phyloP scores from a whole-genome alignment of 768 basidiomycete genomes.

The Tulasnella sp. region DNA sequence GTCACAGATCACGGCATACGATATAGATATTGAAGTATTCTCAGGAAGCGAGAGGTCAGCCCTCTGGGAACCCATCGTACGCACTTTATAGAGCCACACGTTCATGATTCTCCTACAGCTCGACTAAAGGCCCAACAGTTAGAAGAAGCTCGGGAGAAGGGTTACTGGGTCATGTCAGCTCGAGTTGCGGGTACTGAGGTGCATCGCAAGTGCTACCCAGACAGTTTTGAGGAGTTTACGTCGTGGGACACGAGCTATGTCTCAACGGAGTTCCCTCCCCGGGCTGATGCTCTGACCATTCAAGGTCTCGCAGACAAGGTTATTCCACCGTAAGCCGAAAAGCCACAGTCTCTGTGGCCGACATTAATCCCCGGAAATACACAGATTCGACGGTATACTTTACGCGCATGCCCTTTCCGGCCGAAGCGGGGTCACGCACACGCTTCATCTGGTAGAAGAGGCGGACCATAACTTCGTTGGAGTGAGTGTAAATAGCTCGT shows the following conservation, averaged over 20 bases:
- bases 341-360: not conserved
- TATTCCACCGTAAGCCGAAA: conserved; percentile 51
- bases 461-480: conserved; percentile 74
- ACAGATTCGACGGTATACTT: conserved; percentile 26
- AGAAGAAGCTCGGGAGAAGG: conserved; percentile 22
- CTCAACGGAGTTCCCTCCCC: conserved; percentile 54
- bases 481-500: conserved; percentile 28
- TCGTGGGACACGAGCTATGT: conserved; percentile 57
- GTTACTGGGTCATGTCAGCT: conserved; percentile 52
- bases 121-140: not conserved
- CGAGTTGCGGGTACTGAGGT: conserved; percentile 55
- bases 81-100: too few species aligned
- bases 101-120: too few species aligned
- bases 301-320: conserved; percentile 63
- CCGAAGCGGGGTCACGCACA: conserved; percentile 57
- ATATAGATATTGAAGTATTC: too few species aligned
- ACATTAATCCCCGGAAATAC: not conserved
- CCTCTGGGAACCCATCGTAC: too few species aligned
- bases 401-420: conserved; percentile 19
- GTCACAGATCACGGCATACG: conserved; percentile 22
- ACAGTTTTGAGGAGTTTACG: conserved; percentile 51
- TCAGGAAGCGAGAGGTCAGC: not conserved
- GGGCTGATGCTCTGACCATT: conserved; percentile 58
- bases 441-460: conserved; percentile 55
- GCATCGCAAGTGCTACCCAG: conserved; percentile 42